Percentiles rank a stretch among this genome's conserved stretches.
These are phyloP conservation scores for Candida orba DNA, from an alignment of 805 yeast genomes.

Conservation along the genomic window DNA sequence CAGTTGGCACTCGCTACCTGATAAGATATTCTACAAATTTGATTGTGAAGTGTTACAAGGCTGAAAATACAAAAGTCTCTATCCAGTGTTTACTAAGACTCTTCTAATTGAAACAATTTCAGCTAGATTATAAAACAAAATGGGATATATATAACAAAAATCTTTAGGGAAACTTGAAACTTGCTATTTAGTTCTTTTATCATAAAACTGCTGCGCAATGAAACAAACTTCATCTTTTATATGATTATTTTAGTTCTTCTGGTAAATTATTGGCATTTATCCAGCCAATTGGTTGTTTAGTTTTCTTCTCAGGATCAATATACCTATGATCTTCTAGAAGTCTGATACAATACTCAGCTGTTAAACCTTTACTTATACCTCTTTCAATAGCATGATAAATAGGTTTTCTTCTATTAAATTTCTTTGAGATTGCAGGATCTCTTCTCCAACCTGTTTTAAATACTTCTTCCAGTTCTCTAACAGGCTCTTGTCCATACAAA, in stretches of 20 bases:
- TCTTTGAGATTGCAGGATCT: constrained; percentile 45
- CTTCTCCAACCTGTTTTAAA: constrained; percentile 51
- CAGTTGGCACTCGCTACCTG: too few species aligned
- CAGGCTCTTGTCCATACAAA: constrained; percentile 43
- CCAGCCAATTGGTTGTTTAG: constrained; percentile 41
- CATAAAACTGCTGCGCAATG: too few species aligned
- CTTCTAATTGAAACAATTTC: too few species aligned
- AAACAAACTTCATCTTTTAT: neutral
- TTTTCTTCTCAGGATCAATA: constrained; percentile 32
- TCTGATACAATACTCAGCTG: constrained; percentile 36
- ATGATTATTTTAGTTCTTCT: constrained; percentile 12
- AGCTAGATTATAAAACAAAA: too few species aligned
- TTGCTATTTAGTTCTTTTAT: too few species aligned
- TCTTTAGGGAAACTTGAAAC: too few species aligned
- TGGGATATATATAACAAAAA: too few species aligned
- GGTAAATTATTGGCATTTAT: constrained; percentile 35
- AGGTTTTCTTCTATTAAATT: constrained; percentile 45
- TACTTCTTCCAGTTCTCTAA: constrained; percentile 39
- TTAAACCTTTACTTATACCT: constrained; percentile 38
- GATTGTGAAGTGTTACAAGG: too few species aligned
- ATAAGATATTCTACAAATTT: too few species aligned
- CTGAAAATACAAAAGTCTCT: too few species aligned
- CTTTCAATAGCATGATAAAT: constrained; percentile 48
- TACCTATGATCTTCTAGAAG: constrained; percentile 39
- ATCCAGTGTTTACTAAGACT: too few species aligned